Percentiles rank a stretch among this genome's conserved stretches.
Evolutionary conservation across 805 yeast species (phyloP).

Genomic region (Candida insectorum): DNA sequence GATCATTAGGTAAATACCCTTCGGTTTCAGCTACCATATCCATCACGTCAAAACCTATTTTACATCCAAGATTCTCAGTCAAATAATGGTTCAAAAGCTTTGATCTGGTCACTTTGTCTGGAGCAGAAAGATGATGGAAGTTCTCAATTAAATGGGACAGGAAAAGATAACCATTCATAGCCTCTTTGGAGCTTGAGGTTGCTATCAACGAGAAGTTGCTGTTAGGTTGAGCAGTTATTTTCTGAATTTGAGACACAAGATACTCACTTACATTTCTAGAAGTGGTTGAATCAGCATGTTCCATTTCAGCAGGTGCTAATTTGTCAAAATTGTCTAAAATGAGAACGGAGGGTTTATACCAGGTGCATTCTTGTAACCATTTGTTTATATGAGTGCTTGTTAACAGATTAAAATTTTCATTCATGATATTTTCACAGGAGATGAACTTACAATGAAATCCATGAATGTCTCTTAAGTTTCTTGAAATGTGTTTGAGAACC

Average conservation of each 20-base stretch:
- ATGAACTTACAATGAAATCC: slow-evolving; percentile 48
- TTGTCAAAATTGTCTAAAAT: slow-evolving; percentile 77
- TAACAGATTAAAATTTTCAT: slow-evolving; percentile 48
- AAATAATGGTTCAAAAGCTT: slow-evolving; percentile 42
- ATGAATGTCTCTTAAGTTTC: slow-evolving; percentile 29
- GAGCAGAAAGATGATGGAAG: slow-evolving; percentile 58
- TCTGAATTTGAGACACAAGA: slow-evolving; percentile 43
- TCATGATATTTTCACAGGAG: slow-evolving; percentile 52
- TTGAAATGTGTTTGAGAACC: slow-evolving; percentile 41
- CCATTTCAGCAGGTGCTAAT: slow-evolving; percentile 62
- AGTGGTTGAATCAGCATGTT: slow-evolving; percentile 55
- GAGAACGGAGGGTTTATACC: slow-evolving; percentile 77
- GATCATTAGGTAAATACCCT: slow-evolving; percentile 84
- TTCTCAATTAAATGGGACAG: slow-evolving; percentile 72
- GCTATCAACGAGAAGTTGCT: slow-evolving; percentile 56
- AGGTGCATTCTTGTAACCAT: slow-evolving; percentile 52
- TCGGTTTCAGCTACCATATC: slow-evolving; percentile 67
- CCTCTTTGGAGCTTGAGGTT: slow-evolving; percentile 61
- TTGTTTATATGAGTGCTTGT: slow-evolving; percentile 40
- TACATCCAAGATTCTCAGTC: slow-evolving; percentile 21
- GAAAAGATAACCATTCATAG: slow-evolving; percentile 57
- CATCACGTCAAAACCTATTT: slow-evolving; percentile 41
- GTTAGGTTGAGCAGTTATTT: slow-evolving; percentile 41
- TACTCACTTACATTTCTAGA: slow-evolving; percentile 66
- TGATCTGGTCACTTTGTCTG: slow-evolving; percentile 60